Evolutionary conservation across 257 asterid genomes (phyloP).

Genomic region (Fraxinus pennsylvanica): DNA sequence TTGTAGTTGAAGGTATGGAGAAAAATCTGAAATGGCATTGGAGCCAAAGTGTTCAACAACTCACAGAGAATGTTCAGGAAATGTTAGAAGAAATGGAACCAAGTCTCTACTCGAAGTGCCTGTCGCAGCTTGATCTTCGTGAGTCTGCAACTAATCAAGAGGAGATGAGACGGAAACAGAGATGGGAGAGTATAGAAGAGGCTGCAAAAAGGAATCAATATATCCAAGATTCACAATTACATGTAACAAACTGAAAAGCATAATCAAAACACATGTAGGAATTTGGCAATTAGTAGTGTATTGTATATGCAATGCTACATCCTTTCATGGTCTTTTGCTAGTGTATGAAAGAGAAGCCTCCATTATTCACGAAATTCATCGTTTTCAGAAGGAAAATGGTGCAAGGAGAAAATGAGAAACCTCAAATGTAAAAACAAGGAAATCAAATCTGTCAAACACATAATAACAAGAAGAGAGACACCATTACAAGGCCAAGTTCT

Average conservation of each 20-base stretch:
- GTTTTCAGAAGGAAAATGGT: too few species aligned
- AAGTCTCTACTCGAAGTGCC: constrained; percentile 53
- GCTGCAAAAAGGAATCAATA: constrained; percentile 39
- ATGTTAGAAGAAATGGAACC: constrained; percentile 77
- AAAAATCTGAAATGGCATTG: constrained; percentile 65
- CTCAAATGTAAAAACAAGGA: too few species aligned
- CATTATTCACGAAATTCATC: too few species aligned
- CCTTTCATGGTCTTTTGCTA: not conserved
- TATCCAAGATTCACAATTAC: constrained; percentile 21
- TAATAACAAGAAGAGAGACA: too few species aligned
- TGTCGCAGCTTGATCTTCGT: constrained; percentile 40
- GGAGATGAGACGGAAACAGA: constrained; percentile 48
- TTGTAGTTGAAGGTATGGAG: constrained; percentile 70
- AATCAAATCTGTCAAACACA: too few species aligned
- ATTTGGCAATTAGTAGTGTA: not conserved
- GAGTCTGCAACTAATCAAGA: constrained; percentile 33
- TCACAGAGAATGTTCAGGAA: constrained; percentile 66
- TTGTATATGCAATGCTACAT: not conserved
- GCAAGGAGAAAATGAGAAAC: too few species aligned
- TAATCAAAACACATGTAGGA: not conserved
- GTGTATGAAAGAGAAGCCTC: not conserved
- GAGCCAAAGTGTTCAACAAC: constrained; percentile 64
- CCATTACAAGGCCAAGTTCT: too few species aligned
- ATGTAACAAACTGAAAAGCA: constrained; percentile 13
- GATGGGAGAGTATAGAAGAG: constrained; percentile 62